Base-by-base conservation (phyloP, 176 grass and related monocot species). In the Paspalum notatum region DNA sequence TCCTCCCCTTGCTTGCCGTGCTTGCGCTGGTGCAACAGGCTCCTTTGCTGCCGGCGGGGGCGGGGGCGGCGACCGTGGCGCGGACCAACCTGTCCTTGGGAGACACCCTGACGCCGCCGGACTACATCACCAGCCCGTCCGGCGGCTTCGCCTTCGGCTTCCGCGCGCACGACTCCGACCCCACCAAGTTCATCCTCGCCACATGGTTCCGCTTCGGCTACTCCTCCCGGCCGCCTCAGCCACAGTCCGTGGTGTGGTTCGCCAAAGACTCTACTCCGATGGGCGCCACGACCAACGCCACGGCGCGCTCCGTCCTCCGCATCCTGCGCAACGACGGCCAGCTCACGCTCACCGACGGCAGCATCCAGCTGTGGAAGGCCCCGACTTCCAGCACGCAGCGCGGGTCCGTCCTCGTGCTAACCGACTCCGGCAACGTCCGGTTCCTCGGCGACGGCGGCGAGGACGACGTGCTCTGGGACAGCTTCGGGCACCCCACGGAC, bases 381-480 rank as follows among this genome's bases (percentile, higher is more conserved):
- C 3, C 32, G 32, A 32, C 1, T 3, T 3, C 32, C 32, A 32
- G 32, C 32, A 32, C 3, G 32, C 32, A 32, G 32, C 32, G 32
- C 32, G 32, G 32, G 32, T 32, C 32, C 32, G 32, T 32, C 32
- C 32, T 32, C 32, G 32, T 32, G 32, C 32, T 32, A 1, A 32
- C 2, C 32, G 32, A 32, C 32, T 32, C 32, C 32, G 32, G 32
- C 32, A 32, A 32, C 32, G 32, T 32, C 32, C 1, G 2, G 32
- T 3, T 32, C 32, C 32, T 32, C 12, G 12, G 3, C 12, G 0
- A 77, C 53, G n/a, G n/a, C n/a, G n/a, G n/a, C n/a, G n/a, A n/a
- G n/a, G n/a, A n/a, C n/a, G n/a, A n/a, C n/a, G n/a, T 80, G 25
- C 27, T 81, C 52, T 81, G 84, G 77, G 42, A 74, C 51, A 86